These are phyloP conservation scores for Botrytis byssoidea DNA, from an alignment of 2,329 filamentous ascomycete genomes.

Conservation along the genomic window DNA sequence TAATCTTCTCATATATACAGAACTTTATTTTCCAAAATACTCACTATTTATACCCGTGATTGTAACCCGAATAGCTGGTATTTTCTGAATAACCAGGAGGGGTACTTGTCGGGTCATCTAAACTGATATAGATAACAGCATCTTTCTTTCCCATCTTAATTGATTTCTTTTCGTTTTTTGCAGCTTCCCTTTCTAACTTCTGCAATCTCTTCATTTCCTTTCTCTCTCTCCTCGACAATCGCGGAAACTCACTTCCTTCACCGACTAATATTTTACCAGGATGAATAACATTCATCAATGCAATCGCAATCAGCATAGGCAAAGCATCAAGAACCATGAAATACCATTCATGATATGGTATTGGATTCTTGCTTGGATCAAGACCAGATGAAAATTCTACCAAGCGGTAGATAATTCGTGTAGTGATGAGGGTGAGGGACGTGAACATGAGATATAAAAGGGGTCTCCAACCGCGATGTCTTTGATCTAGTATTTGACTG, in stretches of 20 bases:
- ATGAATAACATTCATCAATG: slow-evolving; percentile 47
- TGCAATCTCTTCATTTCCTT: slow-evolving; percentile 46
- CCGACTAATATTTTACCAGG: slow-evolving; percentile 50
- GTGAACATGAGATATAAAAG: slow-evolving; percentile 44
- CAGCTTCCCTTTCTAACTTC: background rate
- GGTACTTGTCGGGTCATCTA: background rate
- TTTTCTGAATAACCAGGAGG: background rate
- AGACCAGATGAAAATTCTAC: slow-evolving; percentile 53
- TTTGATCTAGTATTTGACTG: slow-evolving; percentile 36
- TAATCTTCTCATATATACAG: background rate
- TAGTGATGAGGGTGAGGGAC: slow-evolving; percentile 44
- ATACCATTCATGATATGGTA: slow-evolving; percentile 51
- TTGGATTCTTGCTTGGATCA: slow-evolving; percentile 42
- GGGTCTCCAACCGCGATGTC: slow-evolving; percentile 29
- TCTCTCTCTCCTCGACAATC: slow-evolving; percentile 35
- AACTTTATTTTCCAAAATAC: background rate
- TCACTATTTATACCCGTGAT: background rate
- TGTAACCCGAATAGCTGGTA: background rate
- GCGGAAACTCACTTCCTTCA: slow-evolving; percentile 45
- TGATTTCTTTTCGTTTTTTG: slow-evolving; percentile 35
- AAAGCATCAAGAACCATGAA: slow-evolving; percentile 52
- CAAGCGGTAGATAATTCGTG: slow-evolving; percentile 61
- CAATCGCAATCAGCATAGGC: slow-evolving; percentile 52
- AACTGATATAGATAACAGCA: background rate
- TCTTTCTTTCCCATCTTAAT: slow-evolving; percentile 25